These are phyloP conservation scores for Globisporangium recalcitrans DNA, from an alignment of 352 stramenopile species.

Conservation along the genomic window DNA sequence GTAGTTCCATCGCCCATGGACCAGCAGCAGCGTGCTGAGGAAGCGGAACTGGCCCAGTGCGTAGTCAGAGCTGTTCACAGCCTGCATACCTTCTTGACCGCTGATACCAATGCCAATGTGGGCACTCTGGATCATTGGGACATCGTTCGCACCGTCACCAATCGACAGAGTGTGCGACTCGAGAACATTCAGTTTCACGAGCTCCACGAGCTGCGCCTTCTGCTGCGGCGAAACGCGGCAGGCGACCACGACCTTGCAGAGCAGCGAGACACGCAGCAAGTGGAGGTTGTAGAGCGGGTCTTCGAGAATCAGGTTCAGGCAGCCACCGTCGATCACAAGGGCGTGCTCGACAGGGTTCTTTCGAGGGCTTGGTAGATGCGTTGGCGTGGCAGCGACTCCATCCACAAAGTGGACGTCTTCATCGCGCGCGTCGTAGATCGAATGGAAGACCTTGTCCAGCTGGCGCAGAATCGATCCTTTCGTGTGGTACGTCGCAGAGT, in stretches of 20 bases:
- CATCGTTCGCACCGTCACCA: conserved; percentile 89
- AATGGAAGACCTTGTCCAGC: conserved; percentile 80
- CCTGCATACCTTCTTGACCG: conserved; percentile 97
- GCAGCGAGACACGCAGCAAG: conserved; percentile 77
- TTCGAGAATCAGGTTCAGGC: conserved; percentile 77
- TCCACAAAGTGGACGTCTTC: background rate
- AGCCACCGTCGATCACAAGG: conserved; percentile 94
- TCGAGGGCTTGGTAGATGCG: conserved; percentile 17
- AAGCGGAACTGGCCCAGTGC: conserved; percentile 81
- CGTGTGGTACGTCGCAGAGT: conserved; percentile 52
- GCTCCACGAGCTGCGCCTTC: conserved; percentile 96
- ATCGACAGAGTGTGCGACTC: conserved; percentile 87
- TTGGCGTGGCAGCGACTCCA: conserved; percentile 17
- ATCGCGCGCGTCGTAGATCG: conserved; percentile 32
- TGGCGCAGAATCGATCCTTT: conserved; percentile 62
- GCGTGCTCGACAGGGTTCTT: conserved; percentile 55
- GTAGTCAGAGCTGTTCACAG: conserved; percentile 86
- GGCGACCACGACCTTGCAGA: conserved; percentile 95
- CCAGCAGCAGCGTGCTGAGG: conserved; percentile 63
- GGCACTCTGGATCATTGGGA: conserved; percentile 89
- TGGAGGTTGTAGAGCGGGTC: conserved; percentile 71
- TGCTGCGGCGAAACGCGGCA: conserved; percentile 97
- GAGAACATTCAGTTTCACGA: conserved; percentile 88
- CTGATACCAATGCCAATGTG: conserved; percentile 92
- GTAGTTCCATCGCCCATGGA: conserved; percentile 87